Evolutionary conservation across 225 moss, liverwort and hornwort genomes (phyloP).

Genomic region (Polytrichum formosum): DNA sequence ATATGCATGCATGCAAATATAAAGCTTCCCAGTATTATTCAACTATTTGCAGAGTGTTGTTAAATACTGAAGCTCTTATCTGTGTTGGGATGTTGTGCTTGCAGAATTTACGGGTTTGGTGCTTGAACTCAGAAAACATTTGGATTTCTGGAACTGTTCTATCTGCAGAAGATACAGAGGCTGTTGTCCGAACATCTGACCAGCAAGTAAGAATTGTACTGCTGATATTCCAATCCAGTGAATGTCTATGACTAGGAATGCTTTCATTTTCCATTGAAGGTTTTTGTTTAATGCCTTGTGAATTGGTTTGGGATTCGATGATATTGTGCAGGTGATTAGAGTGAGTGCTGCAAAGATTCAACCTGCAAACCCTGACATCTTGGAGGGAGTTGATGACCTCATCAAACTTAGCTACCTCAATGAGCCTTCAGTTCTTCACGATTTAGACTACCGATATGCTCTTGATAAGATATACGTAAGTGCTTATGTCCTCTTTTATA

Average conservation of each 20-base stretch:
- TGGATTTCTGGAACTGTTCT: constrained; percentile 67
- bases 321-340: constrained; percentile 53
- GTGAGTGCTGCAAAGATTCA: constrained; percentile 52
- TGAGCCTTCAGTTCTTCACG: constrained; percentile 81
- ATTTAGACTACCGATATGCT: constrained; percentile 66
- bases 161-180: constrained; percentile 58
- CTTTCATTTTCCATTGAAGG: too few relatives aligned
- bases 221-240: background rate
- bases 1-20: too few relatives aligned
- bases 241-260: too few relatives aligned
- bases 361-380: constrained; percentile 84
- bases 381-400: constrained; percentile 78
- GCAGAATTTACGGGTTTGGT: constrained; percentile 73
- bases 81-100: constrained; percentile 8
- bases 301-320: background rate
- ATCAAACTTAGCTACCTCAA: constrained; percentile 82
- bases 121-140: constrained; percentile 54
- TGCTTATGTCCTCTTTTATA: background rate
- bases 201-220: constrained; percentile 40
- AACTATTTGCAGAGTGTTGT: too few relatives aligned
- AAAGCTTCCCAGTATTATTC: too few relatives aligned
- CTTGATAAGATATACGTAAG: constrained; percentile 82
- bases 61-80: too few relatives aligned
- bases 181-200: constrained; percentile 50
- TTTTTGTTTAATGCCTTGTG: too few relatives aligned